These are phyloP conservation scores for Helianthus tuberosus DNA, from an alignment of 129 eudicot genomes.

Conservation along the genomic window DNA sequence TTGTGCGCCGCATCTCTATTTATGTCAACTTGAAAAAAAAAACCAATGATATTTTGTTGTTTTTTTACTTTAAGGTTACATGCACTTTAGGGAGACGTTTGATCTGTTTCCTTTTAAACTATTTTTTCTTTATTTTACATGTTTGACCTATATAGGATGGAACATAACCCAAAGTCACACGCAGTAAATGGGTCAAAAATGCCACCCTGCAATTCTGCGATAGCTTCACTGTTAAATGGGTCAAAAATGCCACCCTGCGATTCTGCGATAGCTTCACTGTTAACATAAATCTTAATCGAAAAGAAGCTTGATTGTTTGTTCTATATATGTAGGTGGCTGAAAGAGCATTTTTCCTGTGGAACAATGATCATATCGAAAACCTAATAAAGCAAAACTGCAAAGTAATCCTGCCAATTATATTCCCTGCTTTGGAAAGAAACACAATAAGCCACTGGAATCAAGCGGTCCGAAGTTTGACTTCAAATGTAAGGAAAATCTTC, in stretches of 20 bases:
- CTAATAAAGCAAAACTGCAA: conserved; percentile 75
- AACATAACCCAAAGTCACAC: background rate
- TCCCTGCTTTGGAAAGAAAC: conserved; percentile 80
- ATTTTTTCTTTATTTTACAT: background rate
- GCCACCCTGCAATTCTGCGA: too few relatives aligned
- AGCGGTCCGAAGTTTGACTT: conserved; percentile 69
- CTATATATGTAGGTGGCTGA: conserved; percentile 66
- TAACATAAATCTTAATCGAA: background rate
- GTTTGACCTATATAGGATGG: background rate
- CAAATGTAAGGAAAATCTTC: conserved; percentile 69
- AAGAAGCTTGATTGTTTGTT: conserved; percentile 1
- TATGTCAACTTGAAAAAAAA: background rate
- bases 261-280: background rate
- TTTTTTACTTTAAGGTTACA: too few relatives aligned
- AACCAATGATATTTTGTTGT: too few relatives aligned
- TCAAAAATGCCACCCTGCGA: background rate
- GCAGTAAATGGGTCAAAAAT: too few relatives aligned
- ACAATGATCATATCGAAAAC: conserved; percentile 77
- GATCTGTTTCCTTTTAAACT: too few relatives aligned
- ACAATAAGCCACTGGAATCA: conserved; percentile 75
- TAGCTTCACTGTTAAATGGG: background rate
- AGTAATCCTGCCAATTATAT: conserved; percentile 70
- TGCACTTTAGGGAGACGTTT: too few relatives aligned
- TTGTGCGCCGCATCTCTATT: background rate
- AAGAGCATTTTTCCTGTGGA: conserved; percentile 80